Evolutionary conservation across 2,329 filamentous ascomycete species (phyloP).

Genomic region (Xylariaceae sp.): DNA sequence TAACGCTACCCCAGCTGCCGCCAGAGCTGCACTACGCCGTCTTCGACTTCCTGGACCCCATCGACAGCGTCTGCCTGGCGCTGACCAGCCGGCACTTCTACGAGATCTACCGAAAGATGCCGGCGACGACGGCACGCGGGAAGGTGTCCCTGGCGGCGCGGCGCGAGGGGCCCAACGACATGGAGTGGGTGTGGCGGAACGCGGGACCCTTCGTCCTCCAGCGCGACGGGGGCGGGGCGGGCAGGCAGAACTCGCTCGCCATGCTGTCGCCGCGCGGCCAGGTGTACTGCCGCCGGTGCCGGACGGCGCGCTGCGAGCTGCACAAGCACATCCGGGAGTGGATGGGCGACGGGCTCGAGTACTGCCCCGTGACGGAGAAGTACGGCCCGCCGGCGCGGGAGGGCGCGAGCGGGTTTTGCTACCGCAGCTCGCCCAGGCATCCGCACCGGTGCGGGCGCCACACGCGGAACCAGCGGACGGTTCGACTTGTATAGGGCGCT

Average conservation of each 20-base stretch:
- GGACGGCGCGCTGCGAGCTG: slow-evolving; percentile 65
- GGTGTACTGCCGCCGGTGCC: slow-evolving; percentile 67
- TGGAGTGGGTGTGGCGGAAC: slow-evolving; percentile 68
- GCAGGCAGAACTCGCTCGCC: slow-evolving; percentile 46
- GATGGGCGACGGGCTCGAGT: slow-evolving; percentile 63
- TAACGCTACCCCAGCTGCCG: slow-evolving; percentile 60
- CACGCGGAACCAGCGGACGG: slow-evolving; percentile 40
- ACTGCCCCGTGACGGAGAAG: slow-evolving; percentile 64
- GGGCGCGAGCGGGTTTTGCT: slow-evolving; percentile 59
- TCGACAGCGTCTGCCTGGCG: slow-evolving; percentile 67
- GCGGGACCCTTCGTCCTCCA: slow-evolving; percentile 52
- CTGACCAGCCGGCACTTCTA: slow-evolving; percentile 65
- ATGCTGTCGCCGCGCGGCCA: slow-evolving; percentile 61
- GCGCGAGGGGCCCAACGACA: slow-evolving; percentile 65
- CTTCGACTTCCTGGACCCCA: slow-evolving; percentile 67
- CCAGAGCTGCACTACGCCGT: slow-evolving; percentile 65
- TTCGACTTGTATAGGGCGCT: slow-evolving; percentile 35
- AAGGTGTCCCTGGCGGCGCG: slow-evolving; percentile 61
- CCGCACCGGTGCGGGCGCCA: slow-evolving; percentile 64
- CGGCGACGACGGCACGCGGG: too few relatives aligned
- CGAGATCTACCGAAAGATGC: slow-evolving; percentile 61
- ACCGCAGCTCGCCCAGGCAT: slow-evolving; percentile 65
- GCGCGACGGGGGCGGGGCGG: slow-evolving; percentile 15
- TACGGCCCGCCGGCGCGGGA: slow-evolving; percentile 57
- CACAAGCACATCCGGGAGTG: slow-evolving; percentile 66